Conservation (phyloP, 441 rosid genomes). For the Monsonia emarginata region DNA sequence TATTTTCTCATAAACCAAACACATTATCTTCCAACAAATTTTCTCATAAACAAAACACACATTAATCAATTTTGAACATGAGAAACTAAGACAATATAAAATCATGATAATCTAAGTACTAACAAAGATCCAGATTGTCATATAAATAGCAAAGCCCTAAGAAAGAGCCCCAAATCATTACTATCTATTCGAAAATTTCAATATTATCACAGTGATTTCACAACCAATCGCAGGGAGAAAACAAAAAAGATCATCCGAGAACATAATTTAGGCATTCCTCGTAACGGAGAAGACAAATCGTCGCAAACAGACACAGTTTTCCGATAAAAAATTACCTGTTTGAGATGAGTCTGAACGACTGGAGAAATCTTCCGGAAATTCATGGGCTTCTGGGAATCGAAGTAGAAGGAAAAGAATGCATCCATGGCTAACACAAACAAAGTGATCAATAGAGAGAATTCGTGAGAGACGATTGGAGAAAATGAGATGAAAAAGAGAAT, state of each 20-base stretch:
- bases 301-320: not conserved
- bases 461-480: not conserved
- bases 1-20: not conserved
- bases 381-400: conserved; percentile 17
- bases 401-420: conserved; percentile 42
- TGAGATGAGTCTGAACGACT: conserved; percentile 19
- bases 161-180: not conserved
- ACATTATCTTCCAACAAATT: not conserved
- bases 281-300: not conserved
- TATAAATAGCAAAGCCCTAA: not conserved
- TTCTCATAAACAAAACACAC: not conserved
- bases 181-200: no score
- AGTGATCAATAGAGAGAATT: not conserved
- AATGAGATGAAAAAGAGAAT: no score
- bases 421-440: conserved; percentile 28
- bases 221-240: not conserved
- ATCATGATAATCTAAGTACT: not conserved
- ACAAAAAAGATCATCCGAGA: not conserved
- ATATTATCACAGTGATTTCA: not conserved
- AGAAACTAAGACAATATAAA: not conserved
- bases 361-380: conserved; percentile 23
- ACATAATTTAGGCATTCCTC: not conserved
- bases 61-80: not conserved
- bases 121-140: not conserved
- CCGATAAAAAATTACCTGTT: conserved; percentile 3